Conservation (phyloP, 1,284 basidiomycete genomes). For the Naganishia liquefaciens region DNA sequence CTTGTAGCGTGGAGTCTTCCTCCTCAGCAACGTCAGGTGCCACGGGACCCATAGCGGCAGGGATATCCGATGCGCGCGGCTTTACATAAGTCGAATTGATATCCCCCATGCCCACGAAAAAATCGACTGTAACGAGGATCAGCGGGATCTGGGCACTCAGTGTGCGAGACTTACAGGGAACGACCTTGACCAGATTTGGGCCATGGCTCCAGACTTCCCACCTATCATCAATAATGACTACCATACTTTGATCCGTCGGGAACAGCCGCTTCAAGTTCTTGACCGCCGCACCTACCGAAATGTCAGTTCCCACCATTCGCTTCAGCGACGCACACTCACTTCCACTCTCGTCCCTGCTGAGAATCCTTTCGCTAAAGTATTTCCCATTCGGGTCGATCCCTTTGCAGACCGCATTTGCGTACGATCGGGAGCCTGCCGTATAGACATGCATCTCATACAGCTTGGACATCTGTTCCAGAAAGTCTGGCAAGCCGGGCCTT, state of each 20-base stretch:
- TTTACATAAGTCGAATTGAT: constrained; percentile 88
- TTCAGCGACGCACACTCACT: constrained; percentile 56
- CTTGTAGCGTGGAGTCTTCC: constrained; percentile 7
- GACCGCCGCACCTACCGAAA: constrained; percentile 70
- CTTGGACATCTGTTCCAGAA: constrained; percentile 69
- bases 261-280: constrained; percentile 90
- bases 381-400: constrained; percentile 86
- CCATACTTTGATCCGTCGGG: constrained; percentile 96
- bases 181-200: constrained; percentile 92
- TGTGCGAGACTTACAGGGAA: constrained; percentile 71
- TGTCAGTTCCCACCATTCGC: background rate
- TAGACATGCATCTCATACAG: constrained; percentile 99
- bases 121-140: constrained; percentile 69
- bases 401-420: constrained; percentile 91
- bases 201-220: constrained; percentile 93
- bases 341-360: constrained; percentile 93
- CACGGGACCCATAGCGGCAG: constrained; percentile 1
- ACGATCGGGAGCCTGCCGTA: constrained; percentile 97
- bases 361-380: constrained; percentile 81
- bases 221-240: constrained; percentile 97
- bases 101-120: constrained; percentile 98
- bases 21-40: constrained; percentile 11
- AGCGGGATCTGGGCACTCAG: background rate
- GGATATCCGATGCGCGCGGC: constrained; percentile 32
- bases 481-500: constrained; percentile 82